Evolutionary conservation across 768 basidiomycete species (phyloP).

Genomic region (Pilatotrama ljubarskyi): DNA sequence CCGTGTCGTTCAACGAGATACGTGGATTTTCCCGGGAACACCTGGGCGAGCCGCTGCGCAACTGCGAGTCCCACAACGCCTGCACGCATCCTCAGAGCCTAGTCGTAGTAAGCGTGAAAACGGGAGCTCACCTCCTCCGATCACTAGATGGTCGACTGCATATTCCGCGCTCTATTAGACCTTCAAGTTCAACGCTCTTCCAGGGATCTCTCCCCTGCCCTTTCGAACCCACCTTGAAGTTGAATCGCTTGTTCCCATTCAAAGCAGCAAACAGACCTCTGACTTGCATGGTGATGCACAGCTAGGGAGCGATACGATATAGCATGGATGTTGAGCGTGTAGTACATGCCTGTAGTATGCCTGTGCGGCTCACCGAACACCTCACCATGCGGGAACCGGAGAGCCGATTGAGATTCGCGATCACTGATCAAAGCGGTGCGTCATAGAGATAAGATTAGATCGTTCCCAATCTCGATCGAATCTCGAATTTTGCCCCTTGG

Average conservation of each 20-base stretch:
- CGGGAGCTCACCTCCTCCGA: conserved; percentile 72
- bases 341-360: no score
- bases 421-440: conserved; percentile 3
- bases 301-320: no score
- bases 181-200: background rate
- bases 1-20: conserved; percentile 79
- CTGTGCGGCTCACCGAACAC: no score
- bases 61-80: conserved; percentile 87
- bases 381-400: background rate
- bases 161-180: conserved; percentile 59
- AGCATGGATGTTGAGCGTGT: no score
- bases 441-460: conserved; percentile 19
- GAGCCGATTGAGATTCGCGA: background rate
- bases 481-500: conserved; percentile 1
- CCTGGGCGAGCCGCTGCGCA: conserved; percentile 67
- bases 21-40: conserved; percentile 68
- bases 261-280: conserved; percentile 59
- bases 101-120: no score
- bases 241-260: conserved; percentile 59
- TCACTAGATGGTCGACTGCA: conserved; percentile 78
- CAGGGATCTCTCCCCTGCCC: no score
- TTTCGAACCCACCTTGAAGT: conserved; percentile 61
- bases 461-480: conserved; percentile 8
- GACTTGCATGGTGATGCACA: conserved; percentile 32
- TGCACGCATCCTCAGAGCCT: conserved; percentile 27